A percentile compares a stretch with the other conserved stretches of the same genome.
These are phyloP conservation scores for Martensiomyces pterosporus DNA, from an alignment of 192 early-diverging fungal species.

Conservation along the genomic window DNA sequence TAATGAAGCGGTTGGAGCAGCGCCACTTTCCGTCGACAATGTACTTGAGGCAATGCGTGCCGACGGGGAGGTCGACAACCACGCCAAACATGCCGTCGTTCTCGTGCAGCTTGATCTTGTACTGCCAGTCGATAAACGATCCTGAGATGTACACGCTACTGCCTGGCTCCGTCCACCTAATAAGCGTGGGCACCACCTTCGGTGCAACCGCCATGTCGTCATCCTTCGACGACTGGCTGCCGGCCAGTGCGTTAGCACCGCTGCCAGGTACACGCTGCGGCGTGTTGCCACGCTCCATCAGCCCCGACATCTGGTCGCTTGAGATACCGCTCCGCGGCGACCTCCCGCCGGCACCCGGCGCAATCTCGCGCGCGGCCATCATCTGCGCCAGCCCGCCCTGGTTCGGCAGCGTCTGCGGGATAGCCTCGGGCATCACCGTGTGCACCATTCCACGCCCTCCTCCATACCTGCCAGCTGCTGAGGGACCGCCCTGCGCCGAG, in stretches of 20 bases:
- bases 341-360: constrained; percentile 26
- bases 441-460: constrained; percentile 5
- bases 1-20: constrained; percentile 84
- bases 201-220: too few species aligned
- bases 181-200: constrained; percentile 76
- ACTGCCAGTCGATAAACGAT: constrained; percentile 96
- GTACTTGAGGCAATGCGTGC: constrained; percentile 94
- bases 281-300: constrained; percentile 4
- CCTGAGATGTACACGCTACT: constrained; percentile 88
- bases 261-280: too few species aligned
- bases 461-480: background rate
- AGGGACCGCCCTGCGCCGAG: constrained; percentile 5
- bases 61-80: constrained; percentile 79
- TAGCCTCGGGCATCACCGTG: constrained; percentile 41
- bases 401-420: constrained; percentile 49
- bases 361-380: constrained; percentile 43
- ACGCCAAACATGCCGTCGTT: constrained; percentile 39
- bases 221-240: too few species aligned
- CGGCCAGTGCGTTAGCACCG: too few species aligned
- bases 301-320: constrained; percentile 31
- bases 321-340: constrained; percentile 44
- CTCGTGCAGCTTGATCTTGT: constrained; percentile 74
- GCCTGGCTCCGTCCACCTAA: constrained; percentile 73
- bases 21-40: constrained; percentile 99
- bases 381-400: constrained; percentile 47